Percentiles rank a stretch among this genome's conserved stretches.
These are phyloP conservation scores for Achaetomium macrosporum DNA, from an alignment of 2,329 filamentous ascomycete genomes.

Conservation along the genomic window DNA sequence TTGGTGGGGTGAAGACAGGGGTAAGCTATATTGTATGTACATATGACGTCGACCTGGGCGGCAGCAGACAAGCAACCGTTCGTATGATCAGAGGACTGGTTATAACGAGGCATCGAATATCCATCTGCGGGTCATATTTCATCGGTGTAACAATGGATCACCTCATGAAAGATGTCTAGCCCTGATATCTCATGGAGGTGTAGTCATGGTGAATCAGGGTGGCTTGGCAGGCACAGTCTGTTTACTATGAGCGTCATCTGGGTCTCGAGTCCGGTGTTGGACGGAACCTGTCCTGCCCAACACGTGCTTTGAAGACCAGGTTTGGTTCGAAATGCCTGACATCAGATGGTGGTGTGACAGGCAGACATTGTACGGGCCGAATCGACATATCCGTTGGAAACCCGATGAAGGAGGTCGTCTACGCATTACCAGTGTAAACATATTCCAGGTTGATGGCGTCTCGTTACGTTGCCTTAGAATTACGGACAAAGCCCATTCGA, in stretches of 20 bases:
- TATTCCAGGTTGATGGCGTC: not conserved
- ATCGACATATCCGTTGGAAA: conserved; percentile 5
- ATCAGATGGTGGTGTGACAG: conserved; percentile 12
- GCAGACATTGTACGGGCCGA: conserved; percentile 10
- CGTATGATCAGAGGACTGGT: too few species aligned
- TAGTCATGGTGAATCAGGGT: not conserved
- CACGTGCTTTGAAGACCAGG: conserved; percentile 13
- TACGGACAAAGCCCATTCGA: not conserved
- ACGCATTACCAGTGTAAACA: too few species aligned
- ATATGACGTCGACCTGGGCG: not conserved
- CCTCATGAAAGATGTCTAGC: not conserved
- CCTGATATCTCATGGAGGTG: not conserved
- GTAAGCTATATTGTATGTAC: not conserved
- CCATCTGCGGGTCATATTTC: too few species aligned
- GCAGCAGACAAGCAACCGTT: too few species aligned
- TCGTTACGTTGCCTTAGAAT: not conserved
- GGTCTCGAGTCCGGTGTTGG: not conserved
- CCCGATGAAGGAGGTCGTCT: not conserved
- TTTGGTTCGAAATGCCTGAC: conserved; percentile 12
- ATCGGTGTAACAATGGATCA: too few species aligned
- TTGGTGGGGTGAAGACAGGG: not conserved
- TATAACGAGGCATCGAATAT: too few species aligned
- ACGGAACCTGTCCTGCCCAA: not conserved
- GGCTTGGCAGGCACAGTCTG: conserved; percentile 1
- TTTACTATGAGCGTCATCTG: not conserved